Evolutionary conservation across 2,329 filamentous ascomycete genomes (phyloP), one percentile per base, ranked within the genome.

Genomic region (Penicillium frequentans): DNA sequence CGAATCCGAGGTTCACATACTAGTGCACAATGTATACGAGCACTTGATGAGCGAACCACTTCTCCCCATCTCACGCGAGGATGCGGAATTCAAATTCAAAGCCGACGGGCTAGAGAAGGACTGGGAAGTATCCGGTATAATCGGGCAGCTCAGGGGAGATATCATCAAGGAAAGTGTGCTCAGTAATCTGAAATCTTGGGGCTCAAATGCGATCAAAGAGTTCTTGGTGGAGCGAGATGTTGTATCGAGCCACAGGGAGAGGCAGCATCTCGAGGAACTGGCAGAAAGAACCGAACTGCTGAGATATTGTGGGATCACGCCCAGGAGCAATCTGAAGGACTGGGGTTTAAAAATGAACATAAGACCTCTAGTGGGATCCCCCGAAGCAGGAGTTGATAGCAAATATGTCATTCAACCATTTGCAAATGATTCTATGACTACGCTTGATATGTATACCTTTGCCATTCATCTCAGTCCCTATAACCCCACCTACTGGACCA

Each of bases 401-500:
- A 52, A 61, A 13, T 47, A 57, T 8, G 24, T 33, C 6, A 48
- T 73, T 14, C 55, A 59, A 5, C 64, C 71, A 3, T 53, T 49
- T 23, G 52, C 21, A 2, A 61, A 44, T 46, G 19, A 33, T 10
- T 23, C 49, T 16, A 58, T 61, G 49, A 53, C 55, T 26, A 55
- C 60, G 3, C 57, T 74, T 10, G 70, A 75, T 27, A 70, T 75
- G 65, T 75, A 75, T 55, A 75, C 73, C 1, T 69, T 67, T 54
- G 72, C 71, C 19, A 69, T 75, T 37, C 54, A 64, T 9, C 52
- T 71, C 19, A 73, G 66, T 45, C 73, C 73, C 1, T 75, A 75
- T 53, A 75, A 75, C 44, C 72, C 73, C 9, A 54, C 71, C 3
- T 75, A 75, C 59, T 75, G 73, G 73, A 57, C 69, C 9, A 71